Evolutionary conservation across 352 stramenopile species (phyloP).

Genomic region (Globisporangium abappressorium): DNA sequence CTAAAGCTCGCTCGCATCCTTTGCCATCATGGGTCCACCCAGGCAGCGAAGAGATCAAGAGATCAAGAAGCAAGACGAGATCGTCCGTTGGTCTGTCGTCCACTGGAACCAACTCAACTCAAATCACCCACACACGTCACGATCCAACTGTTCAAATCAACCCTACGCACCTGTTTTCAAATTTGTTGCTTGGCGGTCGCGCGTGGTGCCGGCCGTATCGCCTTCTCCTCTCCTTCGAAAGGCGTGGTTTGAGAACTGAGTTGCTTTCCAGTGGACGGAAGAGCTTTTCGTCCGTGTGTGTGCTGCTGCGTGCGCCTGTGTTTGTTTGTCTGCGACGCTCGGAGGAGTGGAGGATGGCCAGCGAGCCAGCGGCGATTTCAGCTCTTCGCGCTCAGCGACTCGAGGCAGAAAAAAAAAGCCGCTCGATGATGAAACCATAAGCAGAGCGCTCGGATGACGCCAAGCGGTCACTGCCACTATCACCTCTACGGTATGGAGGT

Average conservation of each 20-base stretch:
- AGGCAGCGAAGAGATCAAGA: not conserved
- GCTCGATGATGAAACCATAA: not conserved
- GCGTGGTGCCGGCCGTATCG: not conserved
- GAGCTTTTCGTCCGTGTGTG: not conserved
- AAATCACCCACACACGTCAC: not conserved
- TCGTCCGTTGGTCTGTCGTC: not conserved
- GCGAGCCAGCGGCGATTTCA: not conserved
- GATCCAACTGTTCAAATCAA: constrained; percentile 2
- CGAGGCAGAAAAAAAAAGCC: constrained; percentile 1
- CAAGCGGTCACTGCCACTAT: not conserved
- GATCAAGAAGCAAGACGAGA: not conserved
- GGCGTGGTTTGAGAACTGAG: not conserved
- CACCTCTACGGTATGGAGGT: not conserved
- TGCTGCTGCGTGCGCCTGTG: not conserved
- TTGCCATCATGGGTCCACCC: not conserved
- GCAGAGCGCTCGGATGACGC: not conserved
- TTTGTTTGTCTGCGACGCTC: not conserved
- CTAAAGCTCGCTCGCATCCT: not conserved
- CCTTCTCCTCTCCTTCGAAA: not conserved
- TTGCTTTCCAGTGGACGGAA: not conserved
- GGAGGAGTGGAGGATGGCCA: not conserved
- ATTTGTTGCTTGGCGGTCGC: not conserved
- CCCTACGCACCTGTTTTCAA: constrained; percentile 6
- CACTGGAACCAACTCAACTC: not conserved
- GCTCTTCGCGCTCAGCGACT: not conserved